Evolutionary conservation across 352 stramenopile species (phyloP).

Genomic region (Phytophthora lateralis): DNA sequence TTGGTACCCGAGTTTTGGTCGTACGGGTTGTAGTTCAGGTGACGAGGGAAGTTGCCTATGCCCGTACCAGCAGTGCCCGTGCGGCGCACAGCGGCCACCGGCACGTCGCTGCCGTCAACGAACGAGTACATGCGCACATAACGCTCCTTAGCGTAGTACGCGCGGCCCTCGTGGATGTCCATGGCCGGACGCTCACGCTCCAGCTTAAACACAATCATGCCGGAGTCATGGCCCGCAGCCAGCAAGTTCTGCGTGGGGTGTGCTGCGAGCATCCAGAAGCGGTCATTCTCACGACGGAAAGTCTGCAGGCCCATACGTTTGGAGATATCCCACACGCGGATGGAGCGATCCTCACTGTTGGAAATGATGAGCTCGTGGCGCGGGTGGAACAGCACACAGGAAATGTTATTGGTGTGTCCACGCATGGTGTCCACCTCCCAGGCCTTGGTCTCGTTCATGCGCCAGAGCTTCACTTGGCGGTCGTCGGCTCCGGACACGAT

Average conservation of each 20-base stretch:
- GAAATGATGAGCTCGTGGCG: conserved; percentile 99
- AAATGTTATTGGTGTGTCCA: conserved; percentile 99
- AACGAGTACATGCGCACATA: conserved; percentile 98
- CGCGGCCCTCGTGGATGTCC: conserved; percentile 80
- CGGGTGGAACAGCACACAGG: conserved; percentile 99
- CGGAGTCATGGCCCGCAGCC: conserved; percentile 98
- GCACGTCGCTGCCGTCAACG: conserved; percentile 75
- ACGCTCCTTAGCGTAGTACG: conserved; percentile 98
- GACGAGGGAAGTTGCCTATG: conserved; percentile 94
- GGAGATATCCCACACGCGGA: conserved; percentile 99
- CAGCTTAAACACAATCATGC: conserved; percentile 99
- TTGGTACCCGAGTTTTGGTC: conserved; percentile 88
- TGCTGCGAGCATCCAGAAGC: conserved; percentile 98
- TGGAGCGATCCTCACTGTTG: conserved; percentile 99
- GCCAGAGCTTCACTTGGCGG: conserved; percentile 99
- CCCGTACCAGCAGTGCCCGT: conserved; percentile 69
- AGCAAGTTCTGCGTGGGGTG: conserved; percentile 98
- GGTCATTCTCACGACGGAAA: conserved; percentile 98
- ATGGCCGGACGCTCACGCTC: conserved; percentile 97
- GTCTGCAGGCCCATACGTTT: conserved; percentile 99
- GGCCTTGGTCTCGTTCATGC: conserved; percentile 99
- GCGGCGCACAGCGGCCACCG: conserved; percentile 72
- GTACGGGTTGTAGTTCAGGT: conserved; percentile 96
- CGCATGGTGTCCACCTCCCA: conserved; percentile 99
- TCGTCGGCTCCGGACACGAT: conserved; percentile 99